Base-by-base conservation (phyloP, 805 yeast species). In the Cyberlindnera amylophila region DNA sequence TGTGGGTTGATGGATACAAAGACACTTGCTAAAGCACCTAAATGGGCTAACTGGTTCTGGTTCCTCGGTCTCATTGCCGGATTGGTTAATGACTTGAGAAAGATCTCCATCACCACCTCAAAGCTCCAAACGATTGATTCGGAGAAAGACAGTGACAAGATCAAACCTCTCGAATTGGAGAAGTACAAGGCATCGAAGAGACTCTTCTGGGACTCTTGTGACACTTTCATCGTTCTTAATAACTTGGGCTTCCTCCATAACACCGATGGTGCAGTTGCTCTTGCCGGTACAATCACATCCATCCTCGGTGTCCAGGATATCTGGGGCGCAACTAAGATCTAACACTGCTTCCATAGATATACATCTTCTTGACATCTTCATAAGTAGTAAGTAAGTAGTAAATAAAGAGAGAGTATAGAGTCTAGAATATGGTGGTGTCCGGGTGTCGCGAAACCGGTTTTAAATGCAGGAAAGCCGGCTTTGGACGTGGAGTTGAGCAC, bases 261-360 rank as follows among this genome's bases (percentile, higher is more conserved):
- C 54, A 77, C 80, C 59, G 96, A 90, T 54, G 93, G 95, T 38
- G 72, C 81, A 32, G 77, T 88, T 38, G 96, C 95, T 29, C 66
- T 81, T 44, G 88, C 93, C 30, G 98, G 98, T 59, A 74, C 84
- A 19, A 66, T 86, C 45, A 88, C 97, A 26, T 83, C 96, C 31
- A 46, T 80, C 37, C 69, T 88, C 64, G 96, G 96, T 34, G 69
- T 88, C 40, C 77, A 74, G 59, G 89, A 84, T 54, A 58, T 81
- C 52, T 82, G 95, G 95, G 66, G 61, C 29, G 62, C 73, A 35
- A 72, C 76, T 5, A 60, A 60, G 42, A 38, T 52, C 42, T 57
- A 35, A 45, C 24, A 8, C 8, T 33, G 11, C 11, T 7, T 11
- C 15, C n/a, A 27, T 13, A 27, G 14, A 27, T 27, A 27, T 6